Conservation (phyloP, 2,329 filamentous ascomycete genomes). For the Xylariaceae sp. region DNA sequence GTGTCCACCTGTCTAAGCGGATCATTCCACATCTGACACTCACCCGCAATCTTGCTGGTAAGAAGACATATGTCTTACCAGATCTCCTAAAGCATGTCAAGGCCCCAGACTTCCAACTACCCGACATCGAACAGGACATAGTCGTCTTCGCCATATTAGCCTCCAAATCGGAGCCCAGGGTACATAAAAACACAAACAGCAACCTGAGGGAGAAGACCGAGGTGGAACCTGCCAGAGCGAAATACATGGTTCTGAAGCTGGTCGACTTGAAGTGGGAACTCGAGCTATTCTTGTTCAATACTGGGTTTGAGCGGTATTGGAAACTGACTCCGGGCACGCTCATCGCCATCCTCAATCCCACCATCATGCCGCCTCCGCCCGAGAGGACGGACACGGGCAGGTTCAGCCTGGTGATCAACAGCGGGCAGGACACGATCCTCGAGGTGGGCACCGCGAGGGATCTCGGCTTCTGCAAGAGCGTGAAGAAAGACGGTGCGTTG, state of each 20-base stretch:
- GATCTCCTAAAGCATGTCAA: conserved; percentile 78
- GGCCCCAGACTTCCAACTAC: conserved; percentile 73
- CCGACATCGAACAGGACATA: conserved; percentile 78
- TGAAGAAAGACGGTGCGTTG: conserved; percentile 75
- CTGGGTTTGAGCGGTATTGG: conserved; percentile 89
- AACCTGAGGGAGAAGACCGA: conserved; percentile 44
- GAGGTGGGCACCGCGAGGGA: conserved; percentile 83
- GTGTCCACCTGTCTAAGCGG: conserved; percentile 74
- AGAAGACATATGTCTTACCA: conserved; percentile 71
- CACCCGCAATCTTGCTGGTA: conserved; percentile 69
- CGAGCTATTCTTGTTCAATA: conserved; percentile 86
- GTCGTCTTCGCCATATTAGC: conserved; percentile 86
- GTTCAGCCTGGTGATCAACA: conserved; percentile 81
- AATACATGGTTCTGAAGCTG: conserved; percentile 88
- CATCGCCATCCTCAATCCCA: conserved; percentile 86
- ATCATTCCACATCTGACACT: conserved; percentile 77
- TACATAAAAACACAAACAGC: conserved; percentile 44
- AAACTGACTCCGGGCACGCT: conserved; percentile 89
- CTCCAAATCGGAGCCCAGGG: conserved; percentile 75
- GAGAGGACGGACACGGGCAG: conserved; percentile 70
- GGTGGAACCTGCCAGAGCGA: conserved; percentile 57
- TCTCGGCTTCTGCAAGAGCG: conserved; percentile 78
- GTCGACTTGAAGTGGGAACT: conserved; percentile 87
- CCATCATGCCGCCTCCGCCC: conserved; percentile 79
- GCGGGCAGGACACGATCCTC: conserved; percentile 80